Base-by-base conservation (phyloP, 1,284 basidiomycete genomes). In the Caloboletus firmus region DNA sequence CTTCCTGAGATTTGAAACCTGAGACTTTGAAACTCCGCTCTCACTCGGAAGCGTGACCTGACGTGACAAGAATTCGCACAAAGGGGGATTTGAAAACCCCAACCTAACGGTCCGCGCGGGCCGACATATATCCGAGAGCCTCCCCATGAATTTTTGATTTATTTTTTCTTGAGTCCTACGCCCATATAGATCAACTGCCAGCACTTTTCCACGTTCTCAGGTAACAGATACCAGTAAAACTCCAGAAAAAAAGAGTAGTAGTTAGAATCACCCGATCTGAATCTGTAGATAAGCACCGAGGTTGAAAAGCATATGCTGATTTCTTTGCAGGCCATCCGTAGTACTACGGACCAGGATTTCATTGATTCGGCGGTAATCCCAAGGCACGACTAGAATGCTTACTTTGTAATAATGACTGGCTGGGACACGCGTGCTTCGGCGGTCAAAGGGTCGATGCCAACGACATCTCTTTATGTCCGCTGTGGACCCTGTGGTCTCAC, bases 401-500 rank as follows among this genome's bases (percentile, higher is more conserved):
- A 60, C 48, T 46, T 40, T 52, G 43, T 36, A 37, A 43, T 46
- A 20, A 35, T 7, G 32, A 41, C 47, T 35, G 49, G 18, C 57
- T 20, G 31, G 34, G 20, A 12, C 28, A 22, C 32, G 47, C 35
- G 24, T 41, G 35, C 24, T 31, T 34, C 28, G 35, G 36, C 35
- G 15, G 45, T 32, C 35, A 18, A 56, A 26, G 32, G 43, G 32
- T 30, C 18, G 28, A 42, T 28, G 22, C 37, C 39, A 48, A 34
- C 15, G 22, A 35, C 43, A 39, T 41, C 36, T 46, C 50, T 39
- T 36, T 46, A 62, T 46, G 20, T 43, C 62, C 57, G 37, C 49
- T 41, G n/a, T 30, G 50, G 31, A 43, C 35, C 39, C 36, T 49
- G 44, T 24, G 45, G 44, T 59, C 56, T 58, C 59, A 63, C 22